A percentile compares a stretch with the other conserved stretches of the same genome.
Conservation (phyloP, 345 rosid species). For the Orychophragmus violaceus region DNA sequence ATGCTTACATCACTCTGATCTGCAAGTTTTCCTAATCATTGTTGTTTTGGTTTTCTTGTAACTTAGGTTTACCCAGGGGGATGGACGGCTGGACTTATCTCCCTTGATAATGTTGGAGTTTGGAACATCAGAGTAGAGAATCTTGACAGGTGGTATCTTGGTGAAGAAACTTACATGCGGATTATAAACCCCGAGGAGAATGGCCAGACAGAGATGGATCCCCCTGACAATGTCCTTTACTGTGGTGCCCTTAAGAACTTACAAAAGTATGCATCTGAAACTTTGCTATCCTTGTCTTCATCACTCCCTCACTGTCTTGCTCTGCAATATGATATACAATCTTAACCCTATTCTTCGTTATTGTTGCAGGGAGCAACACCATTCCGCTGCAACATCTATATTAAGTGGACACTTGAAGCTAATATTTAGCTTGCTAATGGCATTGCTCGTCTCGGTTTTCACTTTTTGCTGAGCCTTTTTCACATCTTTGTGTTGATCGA, state of each 20-base stretch:
- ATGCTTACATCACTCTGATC: background rate
- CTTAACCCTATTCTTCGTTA: background rate
- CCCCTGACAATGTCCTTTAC: slow-evolving; percentile 66
- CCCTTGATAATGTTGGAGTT: no score
- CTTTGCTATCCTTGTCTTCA: background rate
- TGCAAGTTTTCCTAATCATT: background rate
- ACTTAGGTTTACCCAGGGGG: slow-evolving; percentile 82
- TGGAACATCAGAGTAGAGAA: no score
- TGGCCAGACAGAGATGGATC: slow-evolving; percentile 65
- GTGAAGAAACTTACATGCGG: slow-evolving; percentile 86
- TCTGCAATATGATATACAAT: background rate
- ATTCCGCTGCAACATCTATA: slow-evolving; percentile 38
- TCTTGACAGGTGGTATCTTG: slow-evolving; percentile 88
- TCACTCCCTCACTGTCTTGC: background rate
- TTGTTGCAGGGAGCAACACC: slow-evolving; percentile 34
- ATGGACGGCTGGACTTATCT: slow-evolving; percentile 78
- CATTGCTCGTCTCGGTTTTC: slow-evolving; percentile 21
- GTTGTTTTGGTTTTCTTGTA: background rate
- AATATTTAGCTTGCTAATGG: slow-evolving; percentile 29
- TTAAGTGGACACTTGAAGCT: slow-evolving; percentile 25
- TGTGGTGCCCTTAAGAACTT: slow-evolving; percentile 62
- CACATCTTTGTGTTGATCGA: background rate
- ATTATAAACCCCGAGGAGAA: slow-evolving; percentile 76
- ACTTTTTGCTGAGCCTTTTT: slow-evolving; percentile 11
- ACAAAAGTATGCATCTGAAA: background rate